Conservation (phyloP, 1,139 yeast species). For the Geotrichum siamense region DNA sequence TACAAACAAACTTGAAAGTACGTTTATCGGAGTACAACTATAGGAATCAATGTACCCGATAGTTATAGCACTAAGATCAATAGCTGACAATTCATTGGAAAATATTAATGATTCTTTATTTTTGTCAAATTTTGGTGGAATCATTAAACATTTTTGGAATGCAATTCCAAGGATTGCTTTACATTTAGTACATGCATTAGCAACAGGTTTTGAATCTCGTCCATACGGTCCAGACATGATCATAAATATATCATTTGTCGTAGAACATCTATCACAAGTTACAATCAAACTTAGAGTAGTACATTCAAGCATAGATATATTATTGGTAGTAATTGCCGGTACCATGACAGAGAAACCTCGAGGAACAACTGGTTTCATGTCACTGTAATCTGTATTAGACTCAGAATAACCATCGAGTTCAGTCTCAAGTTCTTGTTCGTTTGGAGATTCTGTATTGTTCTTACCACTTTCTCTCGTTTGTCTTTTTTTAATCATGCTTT, state of each 20-base stretch:
- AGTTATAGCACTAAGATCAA: slow-evolving; percentile 15
- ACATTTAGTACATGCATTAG: slow-evolving; percentile 34
- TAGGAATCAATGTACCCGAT: slow-evolving; percentile 37
- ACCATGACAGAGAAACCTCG: slow-evolving; percentile 34
- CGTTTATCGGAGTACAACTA: slow-evolving; percentile 34
- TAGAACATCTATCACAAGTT: slow-evolving; percentile 36
- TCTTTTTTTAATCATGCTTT: slow-evolving; percentile 3
- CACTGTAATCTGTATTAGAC: slow-evolving; percentile 1
- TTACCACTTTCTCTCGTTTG: slow-evolving; percentile 2
- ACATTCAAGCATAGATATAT: slow-evolving; percentile 35
- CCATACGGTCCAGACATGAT: slow-evolving; percentile 36
- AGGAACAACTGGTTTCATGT: slow-evolving; percentile 15
- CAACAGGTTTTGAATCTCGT: slow-evolving; percentile 32
- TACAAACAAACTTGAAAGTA: slow-evolving; percentile 35
- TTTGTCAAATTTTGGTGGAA: too few species aligned
- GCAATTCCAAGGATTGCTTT: slow-evolving; percentile 32
- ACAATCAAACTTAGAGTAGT: slow-evolving; percentile 33
- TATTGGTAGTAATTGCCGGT: slow-evolving; percentile 30
- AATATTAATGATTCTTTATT: slow-evolving; percentile 2
- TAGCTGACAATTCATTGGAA: not conserved
- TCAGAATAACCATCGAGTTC: slow-evolving; percentile 12
- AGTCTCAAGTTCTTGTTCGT: slow-evolving; percentile 1
- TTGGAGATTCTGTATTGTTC: slow-evolving; percentile 6
- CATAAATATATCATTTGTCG: slow-evolving; percentile 32
- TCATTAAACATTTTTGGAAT: slow-evolving; percentile 35